phyloP scores from a whole-genome alignment of 1,139 yeast species.

The Geotrichum aggregatum region DNA sequence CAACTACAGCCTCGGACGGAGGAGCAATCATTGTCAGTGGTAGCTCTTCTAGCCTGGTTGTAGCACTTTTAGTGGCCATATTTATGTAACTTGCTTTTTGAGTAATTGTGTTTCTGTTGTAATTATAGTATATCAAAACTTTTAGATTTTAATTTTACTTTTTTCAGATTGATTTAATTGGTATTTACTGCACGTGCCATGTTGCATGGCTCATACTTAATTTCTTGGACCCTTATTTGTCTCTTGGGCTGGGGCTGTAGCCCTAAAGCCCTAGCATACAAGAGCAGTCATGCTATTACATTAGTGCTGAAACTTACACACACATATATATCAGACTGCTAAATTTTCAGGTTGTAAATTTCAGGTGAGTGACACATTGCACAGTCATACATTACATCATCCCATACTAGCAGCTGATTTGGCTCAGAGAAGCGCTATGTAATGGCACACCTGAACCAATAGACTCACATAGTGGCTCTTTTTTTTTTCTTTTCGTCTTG shows the following conservation, averaged over 20 bases:
- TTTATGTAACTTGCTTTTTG: neutral
- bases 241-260: neutral
- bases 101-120: neutral
- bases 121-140: too few relatives aligned
- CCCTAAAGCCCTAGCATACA: constrained; percentile 3
- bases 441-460: neutral
- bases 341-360: neutral
- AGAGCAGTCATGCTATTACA: constrained; percentile 2
- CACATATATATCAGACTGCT: neutral
- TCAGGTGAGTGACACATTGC: neutral
- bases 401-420: neutral
- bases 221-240: too few relatives aligned
- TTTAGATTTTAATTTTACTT: too few relatives aligned
- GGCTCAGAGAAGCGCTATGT: neutral
- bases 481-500: constrained; percentile 13
- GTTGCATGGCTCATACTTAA: too few relatives aligned
- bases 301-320: neutral
- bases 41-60: neutral
- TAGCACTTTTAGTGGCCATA: neutral
- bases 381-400: neutral
- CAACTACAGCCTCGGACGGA: neutral
- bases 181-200: too few relatives aligned
- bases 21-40: neutral
- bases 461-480: constrained; percentile 7
- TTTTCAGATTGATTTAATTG: too few relatives aligned